Percentiles rank a stretch among this genome's conserved stretches.
phyloP scores from a whole-genome alignment of 352 stramenopile species.

The Phytophthora nicotianae region DNA sequence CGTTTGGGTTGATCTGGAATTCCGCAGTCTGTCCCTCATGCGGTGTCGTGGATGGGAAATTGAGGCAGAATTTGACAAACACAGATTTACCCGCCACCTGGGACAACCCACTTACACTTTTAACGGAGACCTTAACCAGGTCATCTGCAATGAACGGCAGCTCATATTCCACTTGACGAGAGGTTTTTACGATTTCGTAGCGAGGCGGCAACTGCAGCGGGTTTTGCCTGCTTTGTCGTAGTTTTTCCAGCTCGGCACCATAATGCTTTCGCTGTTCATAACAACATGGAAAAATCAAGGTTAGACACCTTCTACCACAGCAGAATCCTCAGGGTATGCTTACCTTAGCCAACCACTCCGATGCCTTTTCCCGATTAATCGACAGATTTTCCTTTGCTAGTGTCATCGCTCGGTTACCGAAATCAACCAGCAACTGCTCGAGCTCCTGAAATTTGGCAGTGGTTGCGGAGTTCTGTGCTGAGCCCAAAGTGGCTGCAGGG shows the following conservation, averaged over 20 bases:
- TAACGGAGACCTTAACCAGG: constrained; percentile 55
- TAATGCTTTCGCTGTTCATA: constrained; percentile 65
- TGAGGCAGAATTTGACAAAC: constrained; percentile 79
- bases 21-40: constrained; percentile 64
- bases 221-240: constrained; percentile 58
- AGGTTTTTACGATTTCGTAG: constrained; percentile 48
- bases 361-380: constrained; percentile 52
- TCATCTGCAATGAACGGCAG: constrained; percentile 52
- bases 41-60: constrained; percentile 58
- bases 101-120: constrained; percentile 48
- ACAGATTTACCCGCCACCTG: constrained; percentile 53
- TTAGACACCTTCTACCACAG: background rate
- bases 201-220: constrained; percentile 52
- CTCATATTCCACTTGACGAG: constrained; percentile 51
- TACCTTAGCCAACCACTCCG: constrained; percentile 66
- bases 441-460: constrained; percentile 58
- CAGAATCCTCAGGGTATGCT: background rate
- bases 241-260: constrained; percentile 46
- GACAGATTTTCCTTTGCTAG: constrained; percentile 60
- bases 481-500: background rate
- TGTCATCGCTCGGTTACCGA: constrained; percentile 57
- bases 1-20: constrained; percentile 38
- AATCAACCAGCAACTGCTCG: constrained; percentile 68
- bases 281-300: constrained; percentile 1
- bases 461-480: constrained; percentile 20